Percentiles rank a stretch among this genome's conserved stretches.
Evolutionary conservation across 2,329 filamentous ascomycete species (phyloP).

Genomic region (Neobulgaria alba): DNA sequence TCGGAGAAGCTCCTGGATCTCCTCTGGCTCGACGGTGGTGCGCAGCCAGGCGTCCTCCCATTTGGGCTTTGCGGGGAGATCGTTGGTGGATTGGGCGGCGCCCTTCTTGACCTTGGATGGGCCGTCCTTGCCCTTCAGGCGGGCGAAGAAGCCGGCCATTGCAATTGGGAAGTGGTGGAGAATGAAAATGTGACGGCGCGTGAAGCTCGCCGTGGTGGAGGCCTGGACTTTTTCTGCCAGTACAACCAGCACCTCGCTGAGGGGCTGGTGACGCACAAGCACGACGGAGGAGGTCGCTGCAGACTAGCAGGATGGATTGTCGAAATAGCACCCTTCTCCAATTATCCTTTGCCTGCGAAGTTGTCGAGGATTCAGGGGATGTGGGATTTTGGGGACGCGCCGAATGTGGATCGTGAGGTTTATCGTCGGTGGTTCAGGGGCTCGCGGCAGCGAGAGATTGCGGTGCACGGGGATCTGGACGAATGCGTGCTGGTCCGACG

Average conservation of each 20-base stretch:
- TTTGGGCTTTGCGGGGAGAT: conserved; percentile 56
- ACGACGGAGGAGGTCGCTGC: not conserved
- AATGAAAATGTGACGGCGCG: not conserved
- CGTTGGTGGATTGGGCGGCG: conserved; percentile 40
- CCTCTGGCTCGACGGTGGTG: conserved; percentile 74
- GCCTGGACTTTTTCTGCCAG: not conserved
- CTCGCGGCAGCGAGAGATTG: not conserved
- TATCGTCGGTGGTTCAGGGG: not conserved
- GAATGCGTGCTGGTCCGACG: not conserved
- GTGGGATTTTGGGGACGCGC: not conserved
- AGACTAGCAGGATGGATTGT: not conserved
- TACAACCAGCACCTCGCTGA: not conserved
- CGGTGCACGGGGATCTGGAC: not conserved
- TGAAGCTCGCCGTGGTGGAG: not conserved
- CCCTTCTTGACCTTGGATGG: conserved; percentile 55
- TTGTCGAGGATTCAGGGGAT: not conserved
- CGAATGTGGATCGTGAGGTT: not conserved
- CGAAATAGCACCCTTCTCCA: too few relatives aligned
- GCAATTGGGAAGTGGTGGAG: conserved; percentile 3
- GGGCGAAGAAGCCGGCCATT: conserved; percentile 29
- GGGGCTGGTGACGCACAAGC: not conserved
- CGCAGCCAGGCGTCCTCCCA: conserved; percentile 88
- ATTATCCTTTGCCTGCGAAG: too few relatives aligned
- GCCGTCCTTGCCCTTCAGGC: conserved; percentile 63
- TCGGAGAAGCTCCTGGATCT: conserved; percentile 79